Evolutionary conservation across 345 rosid species (phyloP).

Genomic region (Mercurialis annua): DNA sequence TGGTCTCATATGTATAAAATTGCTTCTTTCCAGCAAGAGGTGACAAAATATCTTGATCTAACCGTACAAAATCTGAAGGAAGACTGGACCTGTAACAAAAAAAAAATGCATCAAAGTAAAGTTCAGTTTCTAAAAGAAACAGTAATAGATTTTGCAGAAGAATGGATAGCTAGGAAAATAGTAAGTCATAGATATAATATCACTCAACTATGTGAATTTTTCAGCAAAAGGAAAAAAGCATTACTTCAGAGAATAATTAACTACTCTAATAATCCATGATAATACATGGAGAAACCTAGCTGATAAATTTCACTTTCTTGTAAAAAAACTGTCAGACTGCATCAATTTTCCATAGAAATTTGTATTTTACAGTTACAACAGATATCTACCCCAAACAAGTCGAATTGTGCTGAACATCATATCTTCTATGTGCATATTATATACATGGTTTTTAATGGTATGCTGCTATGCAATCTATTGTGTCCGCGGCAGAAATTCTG

Average conservation of each 20-base stretch:
- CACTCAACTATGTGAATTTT: background rate
- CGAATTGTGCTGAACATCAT: background rate
- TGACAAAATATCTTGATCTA: slow-evolving; percentile 91
- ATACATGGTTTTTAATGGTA: slow-evolving; percentile 3
- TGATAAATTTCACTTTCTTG: background rate
- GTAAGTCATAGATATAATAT: background rate
- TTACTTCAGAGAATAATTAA: background rate
- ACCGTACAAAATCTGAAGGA: slow-evolving; percentile 68
- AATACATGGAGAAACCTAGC: background rate
- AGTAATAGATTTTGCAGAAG: background rate
- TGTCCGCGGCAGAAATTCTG: background rate
- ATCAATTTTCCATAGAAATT: background rate
- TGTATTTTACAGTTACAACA: background rate
- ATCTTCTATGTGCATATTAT: background rate
- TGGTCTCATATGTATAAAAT: slow-evolving; percentile 73
- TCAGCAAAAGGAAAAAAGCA: no score
- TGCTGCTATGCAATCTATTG: background rate
- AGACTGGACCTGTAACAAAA: slow-evolving; percentile 43
- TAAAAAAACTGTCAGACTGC: background rate
- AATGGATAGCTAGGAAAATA: background rate
- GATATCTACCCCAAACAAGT: background rate
- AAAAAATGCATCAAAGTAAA: background rate
- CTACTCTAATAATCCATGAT: background rate
- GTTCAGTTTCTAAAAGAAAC: background rate
- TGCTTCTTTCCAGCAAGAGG: slow-evolving; percentile 96